Conservation (phyloP, 306 rosid genomes). For the Trichosanthes truncata region DNA sequence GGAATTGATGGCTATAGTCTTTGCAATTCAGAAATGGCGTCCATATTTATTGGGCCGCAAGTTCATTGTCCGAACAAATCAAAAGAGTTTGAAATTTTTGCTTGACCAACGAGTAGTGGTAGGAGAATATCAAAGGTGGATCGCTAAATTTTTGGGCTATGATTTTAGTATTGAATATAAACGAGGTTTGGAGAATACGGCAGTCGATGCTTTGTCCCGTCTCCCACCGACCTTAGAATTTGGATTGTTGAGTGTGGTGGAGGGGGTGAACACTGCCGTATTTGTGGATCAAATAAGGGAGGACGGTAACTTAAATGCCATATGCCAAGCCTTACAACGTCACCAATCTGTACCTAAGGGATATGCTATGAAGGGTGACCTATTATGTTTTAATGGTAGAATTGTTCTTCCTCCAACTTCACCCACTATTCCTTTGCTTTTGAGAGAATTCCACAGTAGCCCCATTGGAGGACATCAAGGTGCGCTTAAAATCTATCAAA, state of each 20-base stretch:
- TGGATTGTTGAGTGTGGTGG: not conserved
- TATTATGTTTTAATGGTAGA: too few species aligned
- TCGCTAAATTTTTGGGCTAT: not conserved
- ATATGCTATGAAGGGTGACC: too few species aligned
- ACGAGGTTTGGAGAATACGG: fast-evolving
- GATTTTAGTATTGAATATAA: not conserved
- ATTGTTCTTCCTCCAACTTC: too few species aligned
- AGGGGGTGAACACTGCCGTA: fast-evolving
- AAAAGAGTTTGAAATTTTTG: not conserved
- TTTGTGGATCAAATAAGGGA: too few species aligned
- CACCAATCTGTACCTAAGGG: too few species aligned
- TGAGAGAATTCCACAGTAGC: too few species aligned
- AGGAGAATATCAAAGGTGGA: not conserved
- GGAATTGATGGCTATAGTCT: not conserved
- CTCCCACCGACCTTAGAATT: not conserved
- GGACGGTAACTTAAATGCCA: too few species aligned
- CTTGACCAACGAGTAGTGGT: not conserved
- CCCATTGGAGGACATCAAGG: too few species aligned
- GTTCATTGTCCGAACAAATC: fast-evolving
- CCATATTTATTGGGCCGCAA: not conserved
- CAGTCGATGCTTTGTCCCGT: not conserved
- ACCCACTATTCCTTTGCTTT: too few species aligned
- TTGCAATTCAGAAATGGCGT: not conserved
- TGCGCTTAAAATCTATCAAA: too few species aligned
- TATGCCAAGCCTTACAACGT: too few species aligned